Conservation (phyloP, 345 rosid genomes). For the Citropsis articulata region DNA sequence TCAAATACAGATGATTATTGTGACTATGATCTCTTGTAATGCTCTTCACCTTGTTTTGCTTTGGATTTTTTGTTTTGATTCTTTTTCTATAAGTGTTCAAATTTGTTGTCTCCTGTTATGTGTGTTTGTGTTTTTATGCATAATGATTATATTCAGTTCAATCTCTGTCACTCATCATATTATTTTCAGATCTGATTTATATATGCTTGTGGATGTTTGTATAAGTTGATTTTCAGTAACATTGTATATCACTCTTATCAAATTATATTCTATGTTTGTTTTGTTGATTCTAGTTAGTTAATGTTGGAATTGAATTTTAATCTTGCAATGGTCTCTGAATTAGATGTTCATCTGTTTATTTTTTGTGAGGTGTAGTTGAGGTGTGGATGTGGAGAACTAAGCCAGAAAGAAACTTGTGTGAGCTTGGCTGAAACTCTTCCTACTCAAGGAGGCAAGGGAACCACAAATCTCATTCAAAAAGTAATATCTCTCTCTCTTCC, state of each 20-base stretch:
- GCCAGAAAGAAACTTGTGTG: conserved; percentile 79
- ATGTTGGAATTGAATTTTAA: not conserved
- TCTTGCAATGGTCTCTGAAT: not conserved
- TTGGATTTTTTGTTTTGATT: not conserved
- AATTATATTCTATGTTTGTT: not conserved
- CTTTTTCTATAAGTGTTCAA: not conserved
- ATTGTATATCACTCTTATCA: not conserved
- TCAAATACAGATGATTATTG: not conserved
- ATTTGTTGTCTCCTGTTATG: not conserved
- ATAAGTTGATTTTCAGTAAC: not conserved
- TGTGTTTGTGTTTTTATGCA: not conserved
- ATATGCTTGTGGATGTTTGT: not conserved
- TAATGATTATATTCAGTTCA: not conserved
- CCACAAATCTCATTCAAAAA: conserved; percentile 82
- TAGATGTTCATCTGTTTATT: not conserved
- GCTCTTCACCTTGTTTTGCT: not conserved
- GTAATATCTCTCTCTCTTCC: conserved; percentile 24
- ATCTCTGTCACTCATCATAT: not conserved
- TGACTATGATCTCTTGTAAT: not conserved
- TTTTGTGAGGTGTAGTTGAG: conserved; percentile 46
- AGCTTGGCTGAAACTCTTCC: conserved; percentile 59
- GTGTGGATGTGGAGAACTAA: conserved; percentile 86
- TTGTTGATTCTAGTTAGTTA: not conserved
- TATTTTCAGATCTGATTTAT: not conserved
- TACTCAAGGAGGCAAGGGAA: conserved; percentile 54